phyloP scores from a whole-genome alignment of 257 asterid genomes.

The Gynochthodes officinalis region DNA sequence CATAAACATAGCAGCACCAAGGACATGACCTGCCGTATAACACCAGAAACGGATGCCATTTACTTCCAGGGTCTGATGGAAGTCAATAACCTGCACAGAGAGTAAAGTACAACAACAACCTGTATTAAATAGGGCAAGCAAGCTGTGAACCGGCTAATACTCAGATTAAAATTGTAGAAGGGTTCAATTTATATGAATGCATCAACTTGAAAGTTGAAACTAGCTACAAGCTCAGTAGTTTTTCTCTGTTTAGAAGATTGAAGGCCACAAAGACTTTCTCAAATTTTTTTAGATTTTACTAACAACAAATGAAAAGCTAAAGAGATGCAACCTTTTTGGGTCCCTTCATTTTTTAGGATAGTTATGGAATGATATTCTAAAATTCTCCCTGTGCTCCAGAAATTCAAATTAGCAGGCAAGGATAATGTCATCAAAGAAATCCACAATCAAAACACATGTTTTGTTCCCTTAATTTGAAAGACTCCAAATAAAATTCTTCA shows the following conservation, averaged over 20 bases:
- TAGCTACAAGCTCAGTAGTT: background rate
- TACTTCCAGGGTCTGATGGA: conserved; percentile 95
- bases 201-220: background rate
- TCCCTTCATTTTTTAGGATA: background rate
- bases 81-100: conserved; percentile 78
- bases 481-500: background rate
- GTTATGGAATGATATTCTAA: background rate
- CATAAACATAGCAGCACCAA: conserved; percentile 99
- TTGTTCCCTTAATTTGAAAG: no score
- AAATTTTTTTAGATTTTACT: background rate
- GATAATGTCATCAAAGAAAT: background rate
- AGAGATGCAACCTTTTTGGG: background rate
- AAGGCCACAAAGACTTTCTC: background rate
- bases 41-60: conserved; percentile 98
- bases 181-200: background rate
- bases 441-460: background rate
- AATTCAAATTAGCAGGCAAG: background rate
- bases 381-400: background rate
- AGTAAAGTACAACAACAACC: conserved; percentile 3
- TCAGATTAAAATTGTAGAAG: background rate
- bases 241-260: background rate
- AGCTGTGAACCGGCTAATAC: background rate
- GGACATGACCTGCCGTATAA: conserved; percentile 98
- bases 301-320: background rate
- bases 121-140: background rate